Evolutionary conservation across 805 yeast genomes (phyloP).

Genomic region (Metschnikowia rubicola): DNA sequence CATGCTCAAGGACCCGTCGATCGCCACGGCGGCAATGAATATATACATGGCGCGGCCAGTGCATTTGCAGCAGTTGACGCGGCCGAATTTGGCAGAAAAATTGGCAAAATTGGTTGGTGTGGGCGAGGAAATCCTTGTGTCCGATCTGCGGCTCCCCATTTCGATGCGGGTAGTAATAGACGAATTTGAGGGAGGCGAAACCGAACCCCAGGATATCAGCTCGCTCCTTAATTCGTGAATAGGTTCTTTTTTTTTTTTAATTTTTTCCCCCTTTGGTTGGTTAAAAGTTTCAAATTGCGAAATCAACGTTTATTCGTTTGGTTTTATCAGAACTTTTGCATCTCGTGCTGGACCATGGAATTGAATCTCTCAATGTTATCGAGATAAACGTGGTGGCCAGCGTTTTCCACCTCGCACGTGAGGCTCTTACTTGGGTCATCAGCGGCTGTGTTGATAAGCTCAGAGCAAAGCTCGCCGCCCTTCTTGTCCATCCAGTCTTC

Average conservation of each 20-base stretch:
- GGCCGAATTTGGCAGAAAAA: slow-evolving; percentile 37
- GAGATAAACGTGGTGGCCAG: slow-evolving; percentile 79
- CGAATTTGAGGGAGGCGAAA: slow-evolving; percentile 22
- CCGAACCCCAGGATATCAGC: slow-evolving; percentile 20
- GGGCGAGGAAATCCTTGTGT: slow-evolving; percentile 50
- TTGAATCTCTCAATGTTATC: slow-evolving; percentile 62
- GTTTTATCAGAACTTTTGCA: slow-evolving; percentile 27
- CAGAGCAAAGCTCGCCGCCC: slow-evolving; percentile 45
- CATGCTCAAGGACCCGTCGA: slow-evolving; percentile 43
- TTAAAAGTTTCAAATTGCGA: too few species aligned
- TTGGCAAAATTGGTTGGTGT: slow-evolving; percentile 35
- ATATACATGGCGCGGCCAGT: slow-evolving; percentile 50
- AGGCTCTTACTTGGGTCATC: slow-evolving; percentile 18
- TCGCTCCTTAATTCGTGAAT: slow-evolving; percentile 4
- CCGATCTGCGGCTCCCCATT: slow-evolving; percentile 52
- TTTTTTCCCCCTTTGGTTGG: too few species aligned
- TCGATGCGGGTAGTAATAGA: slow-evolving; percentile 26
- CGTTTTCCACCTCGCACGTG: slow-evolving; percentile 45
- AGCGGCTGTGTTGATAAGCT: slow-evolving; percentile 25
- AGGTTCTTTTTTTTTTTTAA: neutral
- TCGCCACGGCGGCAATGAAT: slow-evolving; percentile 36
- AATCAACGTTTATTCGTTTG: too few species aligned
- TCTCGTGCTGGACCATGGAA: slow-evolving; percentile 45
- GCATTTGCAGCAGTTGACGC: slow-evolving; percentile 42
- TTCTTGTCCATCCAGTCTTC: slow-evolving; percentile 58